Evolutionary conservation across 306 rosid species (phyloP), one percentile per base, ranked within the genome.

Genomic region (Rubus idaeus): DNA sequence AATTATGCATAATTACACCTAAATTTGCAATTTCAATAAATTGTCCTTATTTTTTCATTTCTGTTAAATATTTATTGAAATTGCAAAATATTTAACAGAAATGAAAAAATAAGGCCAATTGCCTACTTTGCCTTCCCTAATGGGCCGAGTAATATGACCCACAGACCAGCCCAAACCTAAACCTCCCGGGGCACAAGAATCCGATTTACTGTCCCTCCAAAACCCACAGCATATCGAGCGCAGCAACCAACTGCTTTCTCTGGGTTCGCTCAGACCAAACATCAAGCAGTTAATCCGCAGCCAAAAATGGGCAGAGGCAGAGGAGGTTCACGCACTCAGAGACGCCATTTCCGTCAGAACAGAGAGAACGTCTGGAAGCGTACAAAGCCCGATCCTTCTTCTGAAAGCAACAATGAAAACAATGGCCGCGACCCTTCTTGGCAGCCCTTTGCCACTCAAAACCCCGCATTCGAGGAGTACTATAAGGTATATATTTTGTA

Each of bases 281-380:
- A 49, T 12, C 18, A 13, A 20, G 57, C 70, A 45, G 74, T 56
- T 41, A 18, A 46, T 45, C 47, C 14, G 49, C 79, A 39, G 23
- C 14, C 70, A 23, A 10, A 73, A 30, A 90, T 90, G 97, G 97
- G 93, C 0, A 79, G 81, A 71, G 90, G 94, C 30, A 74, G 60
- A 21, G 87, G 91, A 21, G 83, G 96, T 60, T 70, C 96, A 71
- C 99, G 99, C 58, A 91, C 99, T 58, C 99, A 96, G 78, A 47
- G 99, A 71, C 89, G 79, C 72, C 97, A 96, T 65, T 96, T 96
- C 83, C 93, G 88, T 8, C 85, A 91, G 76, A 77, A 26, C 89
- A 83, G 99, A 85, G 97, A 92, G 75, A 92, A 96, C 75, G 90
- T 92, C 8, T 96, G 99, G 99, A 96, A 96, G 85, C 98, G 92